Evolutionary conservation across 768 basidiomycete genomes (phyloP).

Genomic region (Termitomyces sp.): DNA sequence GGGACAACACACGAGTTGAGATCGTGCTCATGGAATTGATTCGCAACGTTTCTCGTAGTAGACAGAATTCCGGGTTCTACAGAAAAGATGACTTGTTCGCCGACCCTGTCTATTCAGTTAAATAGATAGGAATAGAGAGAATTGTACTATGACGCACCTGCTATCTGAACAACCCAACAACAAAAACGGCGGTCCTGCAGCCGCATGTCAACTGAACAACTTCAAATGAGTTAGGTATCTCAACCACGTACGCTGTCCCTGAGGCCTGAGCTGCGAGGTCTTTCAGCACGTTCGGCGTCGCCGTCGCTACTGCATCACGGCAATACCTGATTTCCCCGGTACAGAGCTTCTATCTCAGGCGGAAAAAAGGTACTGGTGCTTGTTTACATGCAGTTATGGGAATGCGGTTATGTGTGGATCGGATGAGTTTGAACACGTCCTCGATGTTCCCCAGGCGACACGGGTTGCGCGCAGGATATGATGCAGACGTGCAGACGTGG

Average conservation of each 20-base stretch:
- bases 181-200: slow-evolving; percentile 30
- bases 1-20: slow-evolving; percentile 24
- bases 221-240: background rate
- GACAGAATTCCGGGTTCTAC: slow-evolving; percentile 33
- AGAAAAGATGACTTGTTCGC: slow-evolving; percentile 31
- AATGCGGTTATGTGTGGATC: slow-evolving; percentile 6
- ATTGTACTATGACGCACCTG: slow-evolving; percentile 9
- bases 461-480: background rate
- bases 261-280: slow-evolving; percentile 11
- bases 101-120: slow-evolving; percentile 13
- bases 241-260: slow-evolving; percentile 10
- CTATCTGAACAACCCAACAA: slow-evolving; percentile 35
- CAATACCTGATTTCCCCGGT: slow-evolving; percentile 14
- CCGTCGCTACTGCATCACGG: slow-evolving; percentile 9
- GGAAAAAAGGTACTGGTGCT: slow-evolving; percentile 5
- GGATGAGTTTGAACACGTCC: background rate
- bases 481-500: background rate
- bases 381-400: slow-evolving; percentile 8
- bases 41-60: slow-evolving; percentile 33
- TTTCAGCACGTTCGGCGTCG: slow-evolving; percentile 10
- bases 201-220: background rate
- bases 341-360: slow-evolving; percentile 14
- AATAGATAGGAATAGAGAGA: background rate
- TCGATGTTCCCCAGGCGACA: background rate
- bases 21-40: slow-evolving; percentile 31